Evolutionary conservation across 805 yeast species (phyloP).

Genomic region (Saccharomycopsis sp.): DNA sequence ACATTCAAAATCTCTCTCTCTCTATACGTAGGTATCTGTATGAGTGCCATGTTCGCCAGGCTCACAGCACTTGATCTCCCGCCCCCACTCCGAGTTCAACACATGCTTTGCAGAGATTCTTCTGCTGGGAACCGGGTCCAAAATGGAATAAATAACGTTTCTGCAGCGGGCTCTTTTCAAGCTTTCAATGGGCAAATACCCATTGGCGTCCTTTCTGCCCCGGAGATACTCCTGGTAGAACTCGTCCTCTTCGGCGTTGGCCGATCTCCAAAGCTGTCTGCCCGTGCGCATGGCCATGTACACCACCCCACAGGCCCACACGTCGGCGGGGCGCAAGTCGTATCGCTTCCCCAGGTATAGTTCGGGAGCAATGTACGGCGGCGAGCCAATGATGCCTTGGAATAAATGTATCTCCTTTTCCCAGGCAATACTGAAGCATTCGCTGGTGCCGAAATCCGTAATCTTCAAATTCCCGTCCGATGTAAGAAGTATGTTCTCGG

Average conservation of each 20-base stretch:
- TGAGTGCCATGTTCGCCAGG: conserved; percentile 40
- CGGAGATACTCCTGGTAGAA: conserved; percentile 65
- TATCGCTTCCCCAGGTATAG: conserved; percentile 54
- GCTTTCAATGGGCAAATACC: conserved; percentile 85
- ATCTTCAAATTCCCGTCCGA: conserved; percentile 67
- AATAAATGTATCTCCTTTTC: conserved; percentile 58
- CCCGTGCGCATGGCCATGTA: conserved; percentile 95
- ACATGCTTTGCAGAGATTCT: conserved; percentile 85
- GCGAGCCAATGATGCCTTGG: conserved; percentile 75
- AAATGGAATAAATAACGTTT: conserved; percentile 84
- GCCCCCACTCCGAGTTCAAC: conserved; percentile 90
- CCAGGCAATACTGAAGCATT: conserved; percentile 81
- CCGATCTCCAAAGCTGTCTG: conserved; percentile 83
- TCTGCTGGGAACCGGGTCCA: conserved; percentile 85
- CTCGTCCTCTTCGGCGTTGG: conserved; percentile 65
- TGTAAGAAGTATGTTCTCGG: conserved; percentile 73
- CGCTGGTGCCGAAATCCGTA: conserved; percentile 83
- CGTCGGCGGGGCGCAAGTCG: conserved; percentile 76
- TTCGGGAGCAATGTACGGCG: conserved; percentile 90
- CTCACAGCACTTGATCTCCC: conserved; percentile 74
- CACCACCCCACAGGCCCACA: conserved; percentile 91
- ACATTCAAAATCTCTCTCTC: too few species aligned
- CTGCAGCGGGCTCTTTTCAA: conserved; percentile 82
- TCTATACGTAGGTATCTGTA: conserved; percentile 14
- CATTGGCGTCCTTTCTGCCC: conserved; percentile 73